These are phyloP conservation scores for Allium fistulosum DNA, from an alignment of 106 monocot genomes.

Conservation along the genomic window DNA sequence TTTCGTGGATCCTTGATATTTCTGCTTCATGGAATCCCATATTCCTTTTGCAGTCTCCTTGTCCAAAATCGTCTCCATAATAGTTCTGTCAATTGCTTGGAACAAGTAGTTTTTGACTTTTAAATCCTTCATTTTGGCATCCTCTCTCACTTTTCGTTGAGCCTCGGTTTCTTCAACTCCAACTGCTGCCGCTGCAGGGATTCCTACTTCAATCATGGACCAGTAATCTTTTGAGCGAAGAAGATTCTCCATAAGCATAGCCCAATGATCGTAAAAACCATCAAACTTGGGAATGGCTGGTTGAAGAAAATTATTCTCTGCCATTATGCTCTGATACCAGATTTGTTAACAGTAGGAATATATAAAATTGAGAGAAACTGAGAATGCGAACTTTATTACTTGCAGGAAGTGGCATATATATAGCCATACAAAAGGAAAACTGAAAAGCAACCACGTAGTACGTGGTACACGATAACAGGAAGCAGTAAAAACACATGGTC, in stretches of 20 bases:
- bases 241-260: background rate
- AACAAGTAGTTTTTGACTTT: slow-evolving; percentile 2
- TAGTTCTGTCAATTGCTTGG: background rate
- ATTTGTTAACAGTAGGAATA: too few relatives aligned
- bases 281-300: background rate
- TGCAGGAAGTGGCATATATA: too few relatives aligned
- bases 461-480: too few relatives aligned
- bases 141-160: background rate
- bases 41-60: background rate
- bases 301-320: background rate
- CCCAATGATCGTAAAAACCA: background rate
- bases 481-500: too few relatives aligned
- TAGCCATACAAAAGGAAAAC: too few relatives aligned
- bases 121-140: background rate
- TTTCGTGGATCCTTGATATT: slow-evolving; percentile 2
- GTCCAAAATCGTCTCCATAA: background rate
- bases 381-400: too few relatives aligned
- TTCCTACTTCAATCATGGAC: background rate
- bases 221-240: background rate
- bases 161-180: background rate
- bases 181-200: background rate
- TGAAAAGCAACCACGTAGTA: too few relatives aligned
- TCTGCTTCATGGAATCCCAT: slow-evolving; percentile 7
- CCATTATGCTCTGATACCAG: too few relatives aligned
- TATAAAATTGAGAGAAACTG: too few relatives aligned